Conservation (phyloP, 2,329 filamentous ascomycete species). For the Rutstroemia sp. region DNA sequence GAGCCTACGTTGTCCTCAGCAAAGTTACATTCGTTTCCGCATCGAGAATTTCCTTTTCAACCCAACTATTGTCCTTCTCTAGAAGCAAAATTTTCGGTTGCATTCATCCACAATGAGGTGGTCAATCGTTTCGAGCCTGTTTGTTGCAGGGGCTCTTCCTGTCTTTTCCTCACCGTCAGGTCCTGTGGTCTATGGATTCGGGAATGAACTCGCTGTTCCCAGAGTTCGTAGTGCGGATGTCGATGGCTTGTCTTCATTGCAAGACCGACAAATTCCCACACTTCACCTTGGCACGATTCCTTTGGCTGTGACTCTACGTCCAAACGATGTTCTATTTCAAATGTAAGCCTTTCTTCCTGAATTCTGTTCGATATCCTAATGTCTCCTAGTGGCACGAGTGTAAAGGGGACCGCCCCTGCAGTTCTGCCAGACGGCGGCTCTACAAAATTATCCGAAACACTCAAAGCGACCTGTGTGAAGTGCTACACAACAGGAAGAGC, state of each 20-base stretch:
- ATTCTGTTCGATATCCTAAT: background rate
- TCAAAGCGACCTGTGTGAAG: background rate
- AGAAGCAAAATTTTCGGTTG: background rate
- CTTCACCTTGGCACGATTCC: background rate
- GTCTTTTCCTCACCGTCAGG: background rate
- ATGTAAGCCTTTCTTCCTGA: background rate
- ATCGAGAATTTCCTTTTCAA: background rate
- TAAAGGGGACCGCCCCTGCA: background rate
- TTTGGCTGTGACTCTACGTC: background rate
- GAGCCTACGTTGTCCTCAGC: background rate
- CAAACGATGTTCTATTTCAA: background rate
- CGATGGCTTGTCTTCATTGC: background rate
- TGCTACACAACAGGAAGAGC: constrained; percentile 6
- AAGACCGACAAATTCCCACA: background rate
- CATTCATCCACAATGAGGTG: background rate
- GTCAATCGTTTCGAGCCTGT: background rate
- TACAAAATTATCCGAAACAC: background rate
- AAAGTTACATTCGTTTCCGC: background rate
- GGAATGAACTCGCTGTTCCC: background rate
- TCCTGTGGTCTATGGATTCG: too few relatives aligned
- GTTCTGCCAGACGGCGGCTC: background rate
- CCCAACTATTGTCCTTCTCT: background rate
- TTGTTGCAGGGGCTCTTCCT: background rate
- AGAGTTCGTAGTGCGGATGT: background rate
- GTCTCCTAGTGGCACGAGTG: background rate